Percentiles rank a stretch among this genome's conserved stretches.
phyloP scores from a whole-genome alignment of 2,329 filamentous ascomycete genomes.

The Chrysoporthe deuterocubensis region DNA sequence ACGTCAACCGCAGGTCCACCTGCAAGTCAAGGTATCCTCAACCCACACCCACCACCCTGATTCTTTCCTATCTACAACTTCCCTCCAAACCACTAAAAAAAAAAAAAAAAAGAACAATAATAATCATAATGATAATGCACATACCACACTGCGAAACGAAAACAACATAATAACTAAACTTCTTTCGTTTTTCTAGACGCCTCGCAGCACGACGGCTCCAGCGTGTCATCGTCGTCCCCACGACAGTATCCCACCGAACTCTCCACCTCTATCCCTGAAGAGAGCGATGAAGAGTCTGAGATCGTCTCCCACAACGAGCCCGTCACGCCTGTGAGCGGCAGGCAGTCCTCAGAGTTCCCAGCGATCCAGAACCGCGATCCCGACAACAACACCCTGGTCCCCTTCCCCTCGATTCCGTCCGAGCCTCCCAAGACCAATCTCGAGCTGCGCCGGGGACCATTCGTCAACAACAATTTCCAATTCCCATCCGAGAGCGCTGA shows the following conservation, averaged over 20 bases:
- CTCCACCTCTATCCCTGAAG: slow-evolving; percentile 58
- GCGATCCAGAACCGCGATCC: slow-evolving; percentile 46
- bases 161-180: slow-evolving; percentile 26
- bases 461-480: slow-evolving; percentile 17
- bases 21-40: slow-evolving; percentile 38
- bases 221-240: slow-evolving; percentile 46
- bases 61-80: slow-evolving; percentile 4
- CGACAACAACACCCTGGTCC: slow-evolving; percentile 33
- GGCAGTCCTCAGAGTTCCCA: slow-evolving; percentile 60
- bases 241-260: slow-evolving; percentile 55
- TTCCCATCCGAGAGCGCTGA: slow-evolving; percentile 3
- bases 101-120: neutral
- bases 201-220: slow-evolving; percentile 31
- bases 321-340: slow-evolving; percentile 62
- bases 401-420: slow-evolving; percentile 24
- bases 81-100: slow-evolving; percentile 10
- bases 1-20: neutral
- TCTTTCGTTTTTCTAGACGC: slow-evolving; percentile 24
- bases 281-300: slow-evolving; percentile 60
- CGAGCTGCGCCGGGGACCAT: slow-evolving; percentile 19
- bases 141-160: no score
- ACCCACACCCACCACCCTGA: neutral
- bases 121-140: no score
- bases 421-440: slow-evolving; percentile 22
- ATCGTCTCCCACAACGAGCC: slow-evolving; percentile 65